Conservation (phyloP, 768 basidiomycete species). For the Russula olivacea region DNA sequence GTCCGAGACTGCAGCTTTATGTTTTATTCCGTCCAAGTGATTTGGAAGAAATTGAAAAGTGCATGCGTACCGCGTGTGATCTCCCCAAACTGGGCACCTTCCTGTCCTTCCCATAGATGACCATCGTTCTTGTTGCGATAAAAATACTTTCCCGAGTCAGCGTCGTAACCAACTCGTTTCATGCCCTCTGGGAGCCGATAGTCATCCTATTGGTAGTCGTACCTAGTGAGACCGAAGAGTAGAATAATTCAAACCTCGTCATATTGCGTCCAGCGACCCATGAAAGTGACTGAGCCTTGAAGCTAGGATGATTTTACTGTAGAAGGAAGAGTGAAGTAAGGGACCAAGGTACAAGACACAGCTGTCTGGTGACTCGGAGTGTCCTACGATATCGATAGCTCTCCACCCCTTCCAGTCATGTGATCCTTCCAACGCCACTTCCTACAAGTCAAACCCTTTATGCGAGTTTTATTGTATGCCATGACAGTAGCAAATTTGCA, state of each 20-base stretch:
- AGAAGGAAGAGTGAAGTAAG: neutral
- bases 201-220: conserved; percentile 37
- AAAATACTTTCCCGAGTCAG: conserved; percentile 60
- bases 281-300: conserved; percentile 14
- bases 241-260: conserved; percentile 30
- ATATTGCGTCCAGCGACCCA: conserved; percentile 38
- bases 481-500: too few species aligned
- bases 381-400: too few species aligned
- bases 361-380: neutral
- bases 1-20: conserved; percentile 15
- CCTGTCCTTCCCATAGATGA: conserved; percentile 47
- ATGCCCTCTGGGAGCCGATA: conserved; percentile 49
- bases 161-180: conserved; percentile 69
- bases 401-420: too few species aligned
- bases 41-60: neutral
- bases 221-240: neutral
- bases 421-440: too few species aligned
- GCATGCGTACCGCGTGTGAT: conserved; percentile 36
- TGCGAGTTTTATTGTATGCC: too few species aligned
- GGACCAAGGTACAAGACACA: neutral
- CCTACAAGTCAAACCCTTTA: too few species aligned
- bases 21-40: neutral
- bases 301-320: neutral
- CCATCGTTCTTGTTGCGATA: conserved; percentile 57
- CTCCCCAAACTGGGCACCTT: conserved; percentile 59